Evolutionary conservation across 2,329 filamentous ascomycete species (phyloP).

Genomic region (Boeremia lycopersici): DNA sequence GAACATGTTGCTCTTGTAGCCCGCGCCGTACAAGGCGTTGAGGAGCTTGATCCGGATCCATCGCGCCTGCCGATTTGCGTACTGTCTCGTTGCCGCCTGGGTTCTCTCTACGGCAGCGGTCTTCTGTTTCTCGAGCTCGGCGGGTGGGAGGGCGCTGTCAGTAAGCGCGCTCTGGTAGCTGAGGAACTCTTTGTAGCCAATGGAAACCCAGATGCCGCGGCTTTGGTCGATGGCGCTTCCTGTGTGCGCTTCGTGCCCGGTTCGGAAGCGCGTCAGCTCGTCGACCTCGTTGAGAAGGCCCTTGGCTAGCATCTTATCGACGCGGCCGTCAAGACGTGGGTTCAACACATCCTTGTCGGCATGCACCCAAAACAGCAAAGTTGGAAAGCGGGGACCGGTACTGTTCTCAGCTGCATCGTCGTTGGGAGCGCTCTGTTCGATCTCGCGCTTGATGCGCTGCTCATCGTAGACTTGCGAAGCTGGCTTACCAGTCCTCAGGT

Average conservation of each 20-base stretch:
- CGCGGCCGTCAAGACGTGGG: slow-evolving; percentile 73
- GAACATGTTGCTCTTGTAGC: slow-evolving; percentile 66
- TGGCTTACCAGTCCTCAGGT: slow-evolving; percentile 76
- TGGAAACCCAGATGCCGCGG: slow-evolving; percentile 93
- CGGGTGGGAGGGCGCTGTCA: slow-evolving; percentile 31
- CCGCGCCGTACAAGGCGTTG: slow-evolving; percentile 66
- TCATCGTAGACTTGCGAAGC: slow-evolving; percentile 88
- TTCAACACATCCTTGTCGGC: slow-evolving; percentile 72
- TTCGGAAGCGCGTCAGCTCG: slow-evolving; percentile 57
- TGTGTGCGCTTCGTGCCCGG: slow-evolving; percentile 48
- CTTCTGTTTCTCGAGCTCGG: slow-evolving; percentile 62
- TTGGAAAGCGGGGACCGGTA: slow-evolving; percentile 56
- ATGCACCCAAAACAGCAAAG: slow-evolving; percentile 87
- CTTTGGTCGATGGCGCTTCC: slow-evolving; percentile 70
- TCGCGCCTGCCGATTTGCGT: slow-evolving; percentile 80
- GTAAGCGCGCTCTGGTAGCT: slow-evolving; percentile 62
- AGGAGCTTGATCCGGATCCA: slow-evolving; percentile 89
- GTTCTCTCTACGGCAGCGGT: slow-evolving; percentile 71
- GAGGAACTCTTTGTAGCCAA: slow-evolving; percentile 91
- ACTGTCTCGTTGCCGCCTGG: slow-evolving; percentile 83
- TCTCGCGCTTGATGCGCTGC: slow-evolving; percentile 58
- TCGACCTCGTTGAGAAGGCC: slow-evolving; percentile 69
- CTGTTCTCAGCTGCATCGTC: neutral
- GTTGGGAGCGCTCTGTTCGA: slow-evolving; percentile 14
- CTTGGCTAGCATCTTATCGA: slow-evolving; percentile 79